Evolutionary conservation across 1,139 yeast species (phyloP).

Genomic region (Zygotorulaspora mrakii): DNA sequence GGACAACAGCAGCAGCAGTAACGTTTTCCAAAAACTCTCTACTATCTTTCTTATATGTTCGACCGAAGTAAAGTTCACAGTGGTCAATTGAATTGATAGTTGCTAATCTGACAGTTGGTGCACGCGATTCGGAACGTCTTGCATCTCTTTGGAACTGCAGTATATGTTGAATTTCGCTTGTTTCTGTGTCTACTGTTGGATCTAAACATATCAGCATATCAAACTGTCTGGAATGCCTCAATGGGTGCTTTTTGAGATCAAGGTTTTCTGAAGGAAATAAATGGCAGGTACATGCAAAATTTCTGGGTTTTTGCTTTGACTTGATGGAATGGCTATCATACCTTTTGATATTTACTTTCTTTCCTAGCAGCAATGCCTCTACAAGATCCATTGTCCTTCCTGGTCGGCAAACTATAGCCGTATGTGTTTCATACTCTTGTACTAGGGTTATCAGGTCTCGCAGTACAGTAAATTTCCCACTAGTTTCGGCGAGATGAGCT

Average conservation of each 20-base stretch:
- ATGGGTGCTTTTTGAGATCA: conserved; percentile 28
- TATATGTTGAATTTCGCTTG: conserved; percentile 35
- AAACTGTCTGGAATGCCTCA: conserved; percentile 38
- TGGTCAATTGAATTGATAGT: conserved; percentile 85
- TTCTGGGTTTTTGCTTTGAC: conserved; percentile 34
- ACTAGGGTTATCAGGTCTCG: conserved; percentile 50
- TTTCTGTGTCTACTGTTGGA: conserved; percentile 53
- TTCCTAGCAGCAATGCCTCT: conserved; percentile 73
- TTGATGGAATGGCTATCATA: conserved; percentile 57
- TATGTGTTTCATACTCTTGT: conserved; percentile 42
- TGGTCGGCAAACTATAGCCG: conserved; percentile 52
- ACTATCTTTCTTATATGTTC: conserved; percentile 38
- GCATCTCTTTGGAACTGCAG: conserved; percentile 25
- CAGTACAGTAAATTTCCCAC: conserved; percentile 79
- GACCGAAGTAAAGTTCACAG: conserved; percentile 47
- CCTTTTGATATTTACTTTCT: conserved; percentile 59
- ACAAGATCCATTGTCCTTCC: conserved; percentile 70
- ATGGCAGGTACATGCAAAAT: conserved; percentile 38
- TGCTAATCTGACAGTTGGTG: conserved; percentile 65
- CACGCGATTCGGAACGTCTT: conserved; percentile 26
- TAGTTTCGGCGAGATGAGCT: conserved; percentile 66
- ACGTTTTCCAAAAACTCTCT: conserved; percentile 57
- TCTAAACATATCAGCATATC: conserved; percentile 71
- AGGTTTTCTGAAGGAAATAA: conserved; percentile 45
- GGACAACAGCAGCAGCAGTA: conserved; percentile 78